These are phyloP conservation scores for Entomortierella beljakovae DNA, from an alignment of 192 early-diverging fungal genomes.

Conservation along the genomic window DNA sequence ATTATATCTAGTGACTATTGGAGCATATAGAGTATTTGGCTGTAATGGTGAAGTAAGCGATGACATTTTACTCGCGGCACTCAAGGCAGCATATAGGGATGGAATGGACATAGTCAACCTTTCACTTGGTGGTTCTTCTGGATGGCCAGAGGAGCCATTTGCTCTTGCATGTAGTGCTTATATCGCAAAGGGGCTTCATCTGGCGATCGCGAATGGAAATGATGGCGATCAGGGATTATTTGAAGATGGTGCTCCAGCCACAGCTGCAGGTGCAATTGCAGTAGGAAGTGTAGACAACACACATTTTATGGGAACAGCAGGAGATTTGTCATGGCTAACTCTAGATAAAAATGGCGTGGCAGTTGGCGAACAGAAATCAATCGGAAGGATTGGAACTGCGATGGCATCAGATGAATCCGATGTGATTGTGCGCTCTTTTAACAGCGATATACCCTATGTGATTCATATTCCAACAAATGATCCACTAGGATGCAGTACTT, in stretches of 20 bases:
- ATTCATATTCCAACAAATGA: constrained; percentile 17
- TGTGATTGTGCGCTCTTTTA: constrained; percentile 16
- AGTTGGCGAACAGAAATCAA: background rate
- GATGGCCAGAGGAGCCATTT: constrained; percentile 67
- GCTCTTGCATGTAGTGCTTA: constrained; percentile 68
- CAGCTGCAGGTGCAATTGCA: constrained; percentile 54
- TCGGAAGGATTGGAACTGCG: constrained; percentile 26
- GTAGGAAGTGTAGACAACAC: constrained; percentile 62
- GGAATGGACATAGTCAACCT: constrained; percentile 87
- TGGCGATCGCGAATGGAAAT: constrained; percentile 76
- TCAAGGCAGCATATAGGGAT: constrained; percentile 76
- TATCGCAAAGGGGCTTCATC: constrained; percentile 53
- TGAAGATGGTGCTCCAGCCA: constrained; percentile 36
- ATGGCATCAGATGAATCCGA: constrained; percentile 28
- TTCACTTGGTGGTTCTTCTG: constrained; percentile 75
- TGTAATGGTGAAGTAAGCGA: constrained; percentile 73
- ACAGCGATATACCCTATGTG: constrained; percentile 18
- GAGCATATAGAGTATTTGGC: constrained; percentile 85
- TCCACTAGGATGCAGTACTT: constrained; percentile 30
- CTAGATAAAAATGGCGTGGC: constrained; percentile 1
- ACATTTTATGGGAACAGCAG: constrained; percentile 37
- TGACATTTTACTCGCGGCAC: constrained; percentile 80
- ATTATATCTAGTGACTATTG: constrained; percentile 70
- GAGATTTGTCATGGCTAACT: constrained; percentile 4
- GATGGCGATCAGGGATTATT: constrained; percentile 64